Evolutionary conservation across 2,329 filamentous ascomycete species (phyloP).

Genomic region (Trichoderma atroviride): DNA sequence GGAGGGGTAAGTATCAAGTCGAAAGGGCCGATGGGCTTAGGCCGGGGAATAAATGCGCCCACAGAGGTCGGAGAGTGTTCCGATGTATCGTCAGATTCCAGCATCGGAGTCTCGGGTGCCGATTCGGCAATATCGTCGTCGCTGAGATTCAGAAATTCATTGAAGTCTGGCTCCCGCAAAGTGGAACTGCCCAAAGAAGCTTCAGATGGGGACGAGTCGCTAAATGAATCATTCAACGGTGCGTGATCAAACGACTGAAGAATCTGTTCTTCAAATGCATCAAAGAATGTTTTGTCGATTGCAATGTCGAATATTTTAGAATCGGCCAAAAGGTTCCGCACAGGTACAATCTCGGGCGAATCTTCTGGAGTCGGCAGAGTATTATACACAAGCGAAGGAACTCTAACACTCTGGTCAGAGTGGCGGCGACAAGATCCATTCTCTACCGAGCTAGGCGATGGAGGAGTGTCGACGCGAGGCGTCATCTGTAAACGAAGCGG

Average conservation of each 20-base stretch:
- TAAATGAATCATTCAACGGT: slow-evolving; percentile 35
- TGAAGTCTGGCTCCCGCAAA: slow-evolving; percentile 55
- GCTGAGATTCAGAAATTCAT: slow-evolving; percentile 57
- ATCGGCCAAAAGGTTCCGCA: slow-evolving; percentile 33
- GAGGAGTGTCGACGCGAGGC: slow-evolving; percentile 39
- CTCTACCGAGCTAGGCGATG: slow-evolving; percentile 38
- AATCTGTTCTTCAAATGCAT: slow-evolving; percentile 35
- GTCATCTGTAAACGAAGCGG: slow-evolving; percentile 32
- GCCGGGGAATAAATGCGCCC: slow-evolving; percentile 32
- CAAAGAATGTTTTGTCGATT: slow-evolving; percentile 35
- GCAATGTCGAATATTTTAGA: slow-evolving; percentile 35
- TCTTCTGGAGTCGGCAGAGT: slow-evolving; percentile 39
- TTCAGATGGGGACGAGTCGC: slow-evolving; percentile 39
- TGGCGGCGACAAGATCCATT: slow-evolving; percentile 18
- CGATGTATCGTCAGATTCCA: slow-evolving; percentile 24
- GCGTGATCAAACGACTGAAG: slow-evolving; percentile 33
- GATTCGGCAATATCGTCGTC: slow-evolving; percentile 62
- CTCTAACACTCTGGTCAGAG: slow-evolving; percentile 26
- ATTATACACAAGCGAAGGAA: slow-evolving; percentile 29
- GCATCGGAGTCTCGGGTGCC: slow-evolving; percentile 30
- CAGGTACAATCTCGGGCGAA: slow-evolving; percentile 38
- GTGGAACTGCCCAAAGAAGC: slow-evolving; percentile 40
- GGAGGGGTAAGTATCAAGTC: slow-evolving; percentile 52
- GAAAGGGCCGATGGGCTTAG: slow-evolving; percentile 35
- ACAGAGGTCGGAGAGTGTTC: slow-evolving; percentile 29